phyloP scores from a whole-genome alignment of 2,329 filamentous ascomycete species.

The Tolypocladium inflatum region DNA sequence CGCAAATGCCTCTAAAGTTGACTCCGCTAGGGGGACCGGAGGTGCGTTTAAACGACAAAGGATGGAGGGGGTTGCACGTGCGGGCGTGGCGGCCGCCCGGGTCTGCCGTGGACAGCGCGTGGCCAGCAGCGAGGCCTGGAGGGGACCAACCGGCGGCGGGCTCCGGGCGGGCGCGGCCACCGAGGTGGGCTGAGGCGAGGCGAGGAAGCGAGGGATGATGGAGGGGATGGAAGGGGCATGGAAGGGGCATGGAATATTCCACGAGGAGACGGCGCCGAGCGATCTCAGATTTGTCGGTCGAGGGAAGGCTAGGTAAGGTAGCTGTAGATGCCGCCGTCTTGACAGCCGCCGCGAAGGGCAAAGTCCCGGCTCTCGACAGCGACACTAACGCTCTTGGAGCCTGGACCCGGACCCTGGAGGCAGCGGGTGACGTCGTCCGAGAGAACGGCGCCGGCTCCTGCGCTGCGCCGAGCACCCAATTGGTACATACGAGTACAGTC shows the following conservation, averaged over 20 bases:
- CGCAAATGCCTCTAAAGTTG: conserved; percentile 6
- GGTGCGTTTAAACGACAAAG: neutral
- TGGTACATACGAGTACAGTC: no score
- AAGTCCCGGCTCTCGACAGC: neutral
- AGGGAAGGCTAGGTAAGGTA: no score
- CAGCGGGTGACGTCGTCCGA: neutral
- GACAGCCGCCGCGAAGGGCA: neutral
- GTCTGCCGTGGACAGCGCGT: neutral
- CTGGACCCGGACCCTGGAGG: neutral
- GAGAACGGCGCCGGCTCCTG: neutral
- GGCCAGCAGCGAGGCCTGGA: neutral
- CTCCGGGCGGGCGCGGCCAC: neutral
- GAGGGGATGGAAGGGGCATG: neutral
- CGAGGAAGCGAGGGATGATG: neutral
- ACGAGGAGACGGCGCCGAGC: neutral
- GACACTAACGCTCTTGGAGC: neutral
- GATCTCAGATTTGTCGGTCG: neutral
- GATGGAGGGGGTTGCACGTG: neutral
- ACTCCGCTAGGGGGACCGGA: conserved; percentile 2
- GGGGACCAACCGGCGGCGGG: neutral
- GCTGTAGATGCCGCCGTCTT: neutral
- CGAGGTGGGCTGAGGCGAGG: neutral
- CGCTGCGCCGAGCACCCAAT: neutral
- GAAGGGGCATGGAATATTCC: neutral
- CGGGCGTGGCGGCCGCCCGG: neutral